phyloP scores from a whole-genome alignment of 2,329 filamentous ascomycete species.

The Amesomyces nigricolor region DNA sequence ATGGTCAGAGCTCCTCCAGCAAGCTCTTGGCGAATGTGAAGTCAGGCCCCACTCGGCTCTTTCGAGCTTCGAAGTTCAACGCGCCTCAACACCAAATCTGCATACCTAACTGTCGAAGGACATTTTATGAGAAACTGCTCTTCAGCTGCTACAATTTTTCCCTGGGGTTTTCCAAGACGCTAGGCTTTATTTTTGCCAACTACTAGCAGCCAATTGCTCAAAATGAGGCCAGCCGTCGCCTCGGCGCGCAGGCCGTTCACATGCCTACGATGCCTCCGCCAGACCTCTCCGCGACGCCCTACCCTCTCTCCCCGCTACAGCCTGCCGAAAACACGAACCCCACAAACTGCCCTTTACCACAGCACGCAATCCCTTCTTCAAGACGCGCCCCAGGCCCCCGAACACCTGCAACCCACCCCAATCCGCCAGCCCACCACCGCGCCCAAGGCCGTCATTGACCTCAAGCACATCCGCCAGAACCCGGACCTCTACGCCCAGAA shows the following conservation, averaged over 20 bases:
- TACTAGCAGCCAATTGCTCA: neutral
- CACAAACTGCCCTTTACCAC: conserved; percentile 16
- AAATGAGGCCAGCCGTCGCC: conserved; percentile 12
- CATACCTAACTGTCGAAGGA: too few species aligned
- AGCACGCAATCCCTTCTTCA: conserved; percentile 15
- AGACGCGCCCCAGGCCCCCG: neutral
- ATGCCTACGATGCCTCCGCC: conserved; percentile 20
- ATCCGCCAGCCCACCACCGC: conserved; percentile 58
- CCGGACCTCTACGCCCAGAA: conserved; percentile 75
- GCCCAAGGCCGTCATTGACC: conserved; percentile 72
- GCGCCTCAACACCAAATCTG: too few species aligned
- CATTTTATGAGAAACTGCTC: too few species aligned
- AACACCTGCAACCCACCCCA: conserved; percentile 7
- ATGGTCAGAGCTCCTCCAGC: too few species aligned
- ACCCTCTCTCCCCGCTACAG: neutral
- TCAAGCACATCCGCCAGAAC: conserved; percentile 86
- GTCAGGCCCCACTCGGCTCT: too few species aligned
- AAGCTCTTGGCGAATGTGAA: too few species aligned
- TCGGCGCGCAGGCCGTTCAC: conserved; percentile 15
- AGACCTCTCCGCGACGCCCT: conserved; percentile 1
- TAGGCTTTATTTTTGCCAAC: neutral
- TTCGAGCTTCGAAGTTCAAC: too few species aligned
- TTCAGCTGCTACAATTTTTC: too few species aligned
- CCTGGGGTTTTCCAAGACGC: too few species aligned
- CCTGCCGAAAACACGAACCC: conserved; percentile 5